Percentiles rank a stretch among this genome's conserved stretches.
These are phyloP conservation scores for Penicillium egyptiacum DNA, from an alignment of 495 filamentous ascomycete species.

Conservation along the genomic window DNA sequence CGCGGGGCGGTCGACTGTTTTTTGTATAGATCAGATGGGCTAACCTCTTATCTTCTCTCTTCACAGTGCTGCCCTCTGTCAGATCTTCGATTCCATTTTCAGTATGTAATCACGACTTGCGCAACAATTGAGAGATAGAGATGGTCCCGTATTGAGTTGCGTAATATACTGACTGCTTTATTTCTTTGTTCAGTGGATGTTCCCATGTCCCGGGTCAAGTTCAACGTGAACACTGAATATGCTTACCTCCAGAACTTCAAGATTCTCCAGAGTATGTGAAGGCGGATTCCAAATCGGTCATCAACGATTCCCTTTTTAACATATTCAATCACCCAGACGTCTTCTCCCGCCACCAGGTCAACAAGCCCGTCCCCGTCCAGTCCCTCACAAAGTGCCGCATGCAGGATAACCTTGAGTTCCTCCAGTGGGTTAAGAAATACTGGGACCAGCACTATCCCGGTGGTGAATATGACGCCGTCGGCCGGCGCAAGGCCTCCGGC, in stretches of 20 bases:
- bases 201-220: conserved; percentile 94
- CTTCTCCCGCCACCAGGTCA: conserved; percentile 81
- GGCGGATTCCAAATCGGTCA: conserved; percentile 1
- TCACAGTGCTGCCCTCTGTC: conserved; percentile 89
- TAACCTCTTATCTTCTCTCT: conserved; percentile 19
- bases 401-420: conserved; percentile 99
- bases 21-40: conserved; percentile 9
- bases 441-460: conserved; percentile 99
- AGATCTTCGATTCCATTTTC: conserved; percentile 96
- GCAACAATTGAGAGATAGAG: background rate
- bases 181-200: conserved; percentile 65
- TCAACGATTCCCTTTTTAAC: conserved; percentile 11
- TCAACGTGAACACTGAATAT: conserved; percentile 96
- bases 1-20: background rate
- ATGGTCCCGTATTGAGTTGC: background rate
- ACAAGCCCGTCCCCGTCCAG: conserved; percentile 85
- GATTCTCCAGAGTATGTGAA: conserved; percentile 79
- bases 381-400: conserved; percentile 95
- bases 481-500: conserved; percentile 76
- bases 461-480: conserved; percentile 89
- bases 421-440: conserved; percentile 93
- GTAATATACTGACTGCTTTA: conserved; percentile 21
- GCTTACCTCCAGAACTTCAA: conserved; percentile 98
- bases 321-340: conserved; percentile 53
- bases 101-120: conserved; percentile 48